Conservation (phyloP, 2,329 filamentous ascomycete species). For the Hypoxylon sp. region DNA sequence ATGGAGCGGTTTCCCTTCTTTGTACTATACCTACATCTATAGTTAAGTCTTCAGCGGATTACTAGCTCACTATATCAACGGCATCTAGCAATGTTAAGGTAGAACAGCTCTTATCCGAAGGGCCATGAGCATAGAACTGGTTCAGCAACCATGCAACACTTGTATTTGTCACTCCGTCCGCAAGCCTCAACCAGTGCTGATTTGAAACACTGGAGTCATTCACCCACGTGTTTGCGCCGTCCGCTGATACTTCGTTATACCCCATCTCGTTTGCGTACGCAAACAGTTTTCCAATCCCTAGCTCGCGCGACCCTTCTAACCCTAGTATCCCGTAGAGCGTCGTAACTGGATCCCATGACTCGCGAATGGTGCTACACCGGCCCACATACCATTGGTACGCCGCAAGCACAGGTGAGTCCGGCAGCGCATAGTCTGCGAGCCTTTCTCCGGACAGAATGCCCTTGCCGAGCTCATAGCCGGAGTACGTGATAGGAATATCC, state of each 20-base stretch:
- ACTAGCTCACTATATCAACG: too few relatives aligned
- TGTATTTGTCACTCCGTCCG: conserved; percentile 38
- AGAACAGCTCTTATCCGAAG: conserved; percentile 28
- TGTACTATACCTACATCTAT: background rate
- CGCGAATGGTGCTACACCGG: conserved; percentile 47
- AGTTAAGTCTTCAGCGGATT: too few relatives aligned
- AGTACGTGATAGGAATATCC: conserved; percentile 57
- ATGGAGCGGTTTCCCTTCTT: background rate
- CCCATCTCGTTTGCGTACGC: conserved; percentile 57
- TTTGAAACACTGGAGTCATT: conserved; percentile 54
- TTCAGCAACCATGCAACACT: conserved; percentile 29
- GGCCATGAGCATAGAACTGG: conserved; percentile 28
- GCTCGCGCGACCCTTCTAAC: conserved; percentile 38
- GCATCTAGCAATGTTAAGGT: background rate
- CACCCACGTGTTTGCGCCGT: conserved; percentile 63
- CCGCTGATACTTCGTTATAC: conserved; percentile 58
- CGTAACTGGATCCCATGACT: conserved; percentile 62
- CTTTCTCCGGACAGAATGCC: conserved; percentile 58
- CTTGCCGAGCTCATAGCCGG: conserved; percentile 62
- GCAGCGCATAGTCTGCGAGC: conserved; percentile 54
- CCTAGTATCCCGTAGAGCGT: conserved; percentile 59
- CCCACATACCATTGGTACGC: conserved; percentile 61
- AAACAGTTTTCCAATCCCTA: conserved; percentile 56
- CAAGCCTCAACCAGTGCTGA: conserved; percentile 59
- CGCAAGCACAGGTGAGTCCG: conserved; percentile 55